These are phyloP conservation scores for Globisporangium takayamanum DNA, from an alignment of 352 stramenopile species.

Conservation along the genomic window DNA sequence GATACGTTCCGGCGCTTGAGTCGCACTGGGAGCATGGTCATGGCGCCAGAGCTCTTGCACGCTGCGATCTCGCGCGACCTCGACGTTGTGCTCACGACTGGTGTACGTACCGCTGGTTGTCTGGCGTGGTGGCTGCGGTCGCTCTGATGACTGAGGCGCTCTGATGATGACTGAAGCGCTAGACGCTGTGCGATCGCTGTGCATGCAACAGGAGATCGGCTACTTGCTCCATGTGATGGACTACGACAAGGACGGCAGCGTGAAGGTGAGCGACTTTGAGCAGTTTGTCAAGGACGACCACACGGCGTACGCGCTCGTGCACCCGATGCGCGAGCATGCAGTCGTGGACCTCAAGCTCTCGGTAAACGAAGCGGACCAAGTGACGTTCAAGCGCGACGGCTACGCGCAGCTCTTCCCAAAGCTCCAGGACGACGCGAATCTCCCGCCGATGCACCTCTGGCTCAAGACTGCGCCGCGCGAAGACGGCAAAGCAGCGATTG, in stretches of 20 bases:
- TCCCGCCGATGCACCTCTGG: constrained; percentile 51
- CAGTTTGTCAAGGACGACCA: constrained; percentile 63
- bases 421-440: constrained; percentile 37
- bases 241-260: constrained; percentile 49
- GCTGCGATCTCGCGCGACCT: constrained; percentile 57
- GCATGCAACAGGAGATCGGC: constrained; percentile 36
- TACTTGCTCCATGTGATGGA: constrained; percentile 69
- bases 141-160: neutral
- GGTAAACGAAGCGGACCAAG: constrained; percentile 51
- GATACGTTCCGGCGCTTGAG: constrained; percentile 66
- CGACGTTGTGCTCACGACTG: constrained; percentile 71
- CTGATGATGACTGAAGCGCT: neutral
- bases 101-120: constrained; percentile 28
- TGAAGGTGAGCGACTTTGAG: constrained; percentile 72
- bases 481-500: constrained; percentile 56
- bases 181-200: neutral
- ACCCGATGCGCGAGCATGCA: constrained; percentile 37
- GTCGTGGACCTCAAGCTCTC: constrained; percentile 65
- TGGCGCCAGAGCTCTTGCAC: constrained; percentile 58
- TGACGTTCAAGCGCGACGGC: constrained; percentile 42
- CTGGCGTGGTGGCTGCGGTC: neutral
- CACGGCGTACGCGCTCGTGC: constrained; percentile 37
- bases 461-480: constrained; percentile 48
- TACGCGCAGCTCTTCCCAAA: constrained; percentile 52
- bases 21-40: constrained; percentile 22